phyloP scores from a whole-genome alignment of 2,329 filamentous ascomycete genomes.

The Talaromyces atroroseus region DNA sequence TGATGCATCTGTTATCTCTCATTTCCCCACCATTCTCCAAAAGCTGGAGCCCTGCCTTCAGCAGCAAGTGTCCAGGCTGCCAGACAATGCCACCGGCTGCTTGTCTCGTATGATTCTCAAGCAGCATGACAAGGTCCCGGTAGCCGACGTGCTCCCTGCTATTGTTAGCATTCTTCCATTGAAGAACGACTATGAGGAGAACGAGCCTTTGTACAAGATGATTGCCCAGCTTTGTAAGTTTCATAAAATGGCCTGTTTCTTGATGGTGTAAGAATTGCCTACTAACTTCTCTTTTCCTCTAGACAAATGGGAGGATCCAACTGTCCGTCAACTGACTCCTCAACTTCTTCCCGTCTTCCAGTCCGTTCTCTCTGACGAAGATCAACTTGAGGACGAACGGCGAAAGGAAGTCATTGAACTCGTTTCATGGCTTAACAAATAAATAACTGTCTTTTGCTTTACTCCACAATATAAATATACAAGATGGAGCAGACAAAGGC shows the following conservation, averaged over 20 bases:
- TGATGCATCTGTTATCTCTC: conserved; percentile 64
- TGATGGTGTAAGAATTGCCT: not conserved
- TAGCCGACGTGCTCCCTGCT: conserved; percentile 74
- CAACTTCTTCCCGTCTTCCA: conserved; percentile 45
- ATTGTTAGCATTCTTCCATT: conserved; percentile 76
- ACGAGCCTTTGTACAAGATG: conserved; percentile 87
- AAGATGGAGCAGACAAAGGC: not conserved
- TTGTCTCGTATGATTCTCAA: conserved; percentile 87
- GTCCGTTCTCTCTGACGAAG: conserved; percentile 40
- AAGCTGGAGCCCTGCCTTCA: conserved; percentile 83
- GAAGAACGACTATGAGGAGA: conserved; percentile 93
- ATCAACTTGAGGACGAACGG: conserved; percentile 46
- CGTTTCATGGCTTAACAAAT: conserved; percentile 44
- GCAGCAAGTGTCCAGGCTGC: conserved; percentile 70
- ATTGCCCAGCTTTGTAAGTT: conserved; percentile 76
- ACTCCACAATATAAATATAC: too few species aligned
- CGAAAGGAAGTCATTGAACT: conserved; percentile 43
- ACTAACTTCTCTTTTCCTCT: not conserved
- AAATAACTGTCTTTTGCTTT: not conserved
- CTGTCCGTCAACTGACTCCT: conserved; percentile 42
- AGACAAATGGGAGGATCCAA: conserved; percentile 44
- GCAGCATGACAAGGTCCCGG: conserved; percentile 75
- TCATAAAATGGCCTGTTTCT: not conserved
- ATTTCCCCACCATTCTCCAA: conserved; percentile 69
- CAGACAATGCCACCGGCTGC: conserved; percentile 91